These are phyloP conservation scores for Phyllosticta paracitricarpa DNA, from an alignment of 2,329 filamentous ascomycete genomes.

Conservation along the genomic window DNA sequence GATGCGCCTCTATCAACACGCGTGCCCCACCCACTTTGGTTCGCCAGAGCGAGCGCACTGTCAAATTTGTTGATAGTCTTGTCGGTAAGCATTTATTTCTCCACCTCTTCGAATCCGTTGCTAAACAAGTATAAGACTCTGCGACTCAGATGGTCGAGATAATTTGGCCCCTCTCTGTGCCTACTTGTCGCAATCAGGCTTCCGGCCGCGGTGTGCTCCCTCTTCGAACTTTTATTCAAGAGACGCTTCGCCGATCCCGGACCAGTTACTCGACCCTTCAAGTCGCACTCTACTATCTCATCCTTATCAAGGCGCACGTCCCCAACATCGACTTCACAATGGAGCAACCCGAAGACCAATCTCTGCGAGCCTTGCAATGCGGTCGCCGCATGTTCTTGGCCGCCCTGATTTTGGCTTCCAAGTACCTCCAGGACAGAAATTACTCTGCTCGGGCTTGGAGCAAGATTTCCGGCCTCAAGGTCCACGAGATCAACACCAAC, in stretches of 20 bases:
- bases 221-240: conserved; percentile 91
- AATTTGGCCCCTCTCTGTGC: conserved; percentile 88
- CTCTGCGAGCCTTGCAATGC: conserved; percentile 77
- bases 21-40: conserved; percentile 65
- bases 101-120: conserved; percentile 10
- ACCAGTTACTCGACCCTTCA: conserved; percentile 97
- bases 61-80: conserved; percentile 91
- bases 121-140: conserved; percentile 56
- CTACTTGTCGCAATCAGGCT: conserved; percentile 59
- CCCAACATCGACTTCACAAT: conserved; percentile 75
- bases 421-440: conserved; percentile 96
- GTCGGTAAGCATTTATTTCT: conserved; percentile 64
- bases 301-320: conserved; percentile 85
- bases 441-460: conserved; percentile 97
- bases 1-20: conserved; percentile 44
- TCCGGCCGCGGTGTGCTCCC: conserved; percentile 70
- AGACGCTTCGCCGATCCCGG: conserved; percentile 86
- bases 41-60: conserved; percentile 83
- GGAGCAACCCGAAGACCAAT: conserved; percentile 68
- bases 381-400: conserved; percentile 96
- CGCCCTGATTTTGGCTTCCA: conserved; percentile 88
- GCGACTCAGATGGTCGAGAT: conserved; percentile 94
- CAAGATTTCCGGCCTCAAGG: conserved; percentile 94
- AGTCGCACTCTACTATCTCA: conserved; percentile 90
- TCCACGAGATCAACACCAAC: conserved; percentile 90